Base-by-base conservation (phyloP, 495 filamentous ascomycete genomes). In the Hypoxylon trugodes region DNA sequence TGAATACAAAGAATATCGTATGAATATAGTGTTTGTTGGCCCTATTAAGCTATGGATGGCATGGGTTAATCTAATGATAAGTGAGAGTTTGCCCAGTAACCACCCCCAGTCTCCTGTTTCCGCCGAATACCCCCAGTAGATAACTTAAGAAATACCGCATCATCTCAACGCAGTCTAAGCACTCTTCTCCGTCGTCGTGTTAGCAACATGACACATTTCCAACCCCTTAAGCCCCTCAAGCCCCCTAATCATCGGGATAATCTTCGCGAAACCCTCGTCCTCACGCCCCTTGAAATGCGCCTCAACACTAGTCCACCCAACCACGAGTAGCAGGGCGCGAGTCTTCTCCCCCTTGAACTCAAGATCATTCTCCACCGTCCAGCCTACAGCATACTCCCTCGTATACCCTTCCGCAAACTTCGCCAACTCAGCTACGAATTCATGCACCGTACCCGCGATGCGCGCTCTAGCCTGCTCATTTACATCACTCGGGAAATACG, bases 291-390 rank as follows among this genome's bases (percentile, higher is more conserved):
- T 55, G 71, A 72, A 67, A 69, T 87, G 84, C 53, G 72, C 74
- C 30, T 87, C 83, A 7, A 81, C 70, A 58, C 75, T 83, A 16
- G 79, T 74, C 85, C 86, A 89, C 2, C 84, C 86, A 22, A 83
- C 35, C 12, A 57, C 72, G 25, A 80, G 54, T 0, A 84, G 59
- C 36, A 74, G 68, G 42, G 75, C 64, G 30, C 75, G 74, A 16
- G 76, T 76, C 61, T 75, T 69, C 18, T 73, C 79, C 57, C 70
- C 77, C 49, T 78, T 74, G 0, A 74, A 79, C 30, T 74, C 61
- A 9, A 82, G 77, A 7, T 80, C 70, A 33, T 75, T 70, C 25
- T 78, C 82, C 63, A 78, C 73, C 1, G 74, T 59, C 76, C 74
- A 85, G 4, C 72, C 83, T 55, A 48, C 66, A 49, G 72, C 77